phyloP scores from a whole-genome alignment of 768 basidiomycete species.

The Termitomyces sp. region DNA sequence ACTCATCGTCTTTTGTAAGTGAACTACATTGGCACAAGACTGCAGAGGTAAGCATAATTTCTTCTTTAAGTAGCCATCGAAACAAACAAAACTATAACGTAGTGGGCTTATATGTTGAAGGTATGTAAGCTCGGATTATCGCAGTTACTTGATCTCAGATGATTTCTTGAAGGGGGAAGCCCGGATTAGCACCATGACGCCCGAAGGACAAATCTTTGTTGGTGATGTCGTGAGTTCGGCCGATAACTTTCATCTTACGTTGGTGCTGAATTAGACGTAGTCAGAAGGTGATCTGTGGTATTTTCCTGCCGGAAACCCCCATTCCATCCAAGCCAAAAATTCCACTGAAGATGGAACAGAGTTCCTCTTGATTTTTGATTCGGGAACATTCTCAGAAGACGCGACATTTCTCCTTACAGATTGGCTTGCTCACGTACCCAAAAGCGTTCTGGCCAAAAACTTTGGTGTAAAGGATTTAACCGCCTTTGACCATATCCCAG shows the following conservation, averaged over 20 bases:
- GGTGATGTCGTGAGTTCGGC: conserved; percentile 44
- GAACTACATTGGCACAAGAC: conserved; percentile 59
- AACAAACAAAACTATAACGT: not conserved
- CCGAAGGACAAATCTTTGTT: conserved; percentile 48
- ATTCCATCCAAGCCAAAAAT: conserved; percentile 52
- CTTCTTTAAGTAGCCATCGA: not conserved
- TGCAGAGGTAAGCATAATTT: conserved; percentile 30
- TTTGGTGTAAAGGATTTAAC: conserved; percentile 41
- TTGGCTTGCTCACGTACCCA: conserved; percentile 62
- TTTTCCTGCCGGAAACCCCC: conserved; percentile 55
- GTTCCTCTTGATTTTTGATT: conserved; percentile 47
- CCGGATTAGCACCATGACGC: conserved; percentile 48
- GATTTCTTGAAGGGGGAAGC: conserved; percentile 32
- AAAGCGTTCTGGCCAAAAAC: conserved; percentile 55
- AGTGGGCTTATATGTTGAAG: conserved; percentile 55
- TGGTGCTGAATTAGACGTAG: conserved; percentile 1
- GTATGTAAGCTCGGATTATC: conserved; percentile 13
- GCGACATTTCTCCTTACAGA: conserved; percentile 60
- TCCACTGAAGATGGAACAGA: conserved; percentile 44
- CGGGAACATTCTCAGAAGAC: conserved; percentile 50
- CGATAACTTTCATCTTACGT: not conserved
- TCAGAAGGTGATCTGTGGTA: conserved; percentile 50
- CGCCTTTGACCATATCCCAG: conserved; percentile 53
- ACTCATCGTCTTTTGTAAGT: conserved; percentile 23
- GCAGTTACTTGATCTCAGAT: not conserved